Evolutionary conservation across 2,329 filamentous ascomycete genomes (phyloP).

Genomic region (Fusarium musae): DNA sequence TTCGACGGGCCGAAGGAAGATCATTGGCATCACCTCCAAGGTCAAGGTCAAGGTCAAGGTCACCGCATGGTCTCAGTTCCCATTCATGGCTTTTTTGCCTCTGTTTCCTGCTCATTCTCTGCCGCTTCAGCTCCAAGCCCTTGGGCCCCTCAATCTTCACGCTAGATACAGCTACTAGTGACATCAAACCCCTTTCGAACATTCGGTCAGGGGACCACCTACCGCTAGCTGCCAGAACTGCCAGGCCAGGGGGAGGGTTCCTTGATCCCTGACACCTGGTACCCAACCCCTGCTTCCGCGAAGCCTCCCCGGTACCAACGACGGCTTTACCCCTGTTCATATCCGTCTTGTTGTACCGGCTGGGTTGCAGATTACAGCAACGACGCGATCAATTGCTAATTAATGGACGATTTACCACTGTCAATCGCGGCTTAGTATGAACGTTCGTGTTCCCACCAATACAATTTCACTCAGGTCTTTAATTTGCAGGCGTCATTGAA

Average conservation of each 20-base stretch:
- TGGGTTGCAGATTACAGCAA: constrained; percentile 29
- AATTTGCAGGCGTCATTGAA: constrained; percentile 4
- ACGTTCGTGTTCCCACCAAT: constrained; percentile 12
- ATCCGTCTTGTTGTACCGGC: constrained; percentile 31
- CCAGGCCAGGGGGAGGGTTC: constrained; percentile 18
- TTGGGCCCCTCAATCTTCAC: constrained; percentile 26
- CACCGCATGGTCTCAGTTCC: background rate
- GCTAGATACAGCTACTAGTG: constrained; percentile 31
- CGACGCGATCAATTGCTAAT: constrained; percentile 17
- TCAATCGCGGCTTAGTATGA: constrained; percentile 11
- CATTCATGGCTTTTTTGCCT: background rate
- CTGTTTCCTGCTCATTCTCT: constrained; percentile 7
- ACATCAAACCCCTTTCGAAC: constrained; percentile 34
- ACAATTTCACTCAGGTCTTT: constrained; percentile 10
- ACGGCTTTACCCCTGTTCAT: constrained; percentile 31
- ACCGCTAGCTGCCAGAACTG: constrained; percentile 27
- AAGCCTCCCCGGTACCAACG: constrained; percentile 28
- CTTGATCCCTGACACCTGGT: constrained; percentile 21
- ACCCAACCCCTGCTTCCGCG: constrained; percentile 30
- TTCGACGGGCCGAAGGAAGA: constrained; percentile 10
- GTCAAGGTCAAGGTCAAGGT: constrained; percentile 6
- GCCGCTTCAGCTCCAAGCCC: constrained; percentile 2
- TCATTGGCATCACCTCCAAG: constrained; percentile 3
- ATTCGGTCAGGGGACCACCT: constrained; percentile 25
- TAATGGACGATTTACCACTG: constrained; percentile 29